Base-by-base conservation (phyloP, 805 yeast genomes). In the Scheffersomyces spartinae region DNA sequence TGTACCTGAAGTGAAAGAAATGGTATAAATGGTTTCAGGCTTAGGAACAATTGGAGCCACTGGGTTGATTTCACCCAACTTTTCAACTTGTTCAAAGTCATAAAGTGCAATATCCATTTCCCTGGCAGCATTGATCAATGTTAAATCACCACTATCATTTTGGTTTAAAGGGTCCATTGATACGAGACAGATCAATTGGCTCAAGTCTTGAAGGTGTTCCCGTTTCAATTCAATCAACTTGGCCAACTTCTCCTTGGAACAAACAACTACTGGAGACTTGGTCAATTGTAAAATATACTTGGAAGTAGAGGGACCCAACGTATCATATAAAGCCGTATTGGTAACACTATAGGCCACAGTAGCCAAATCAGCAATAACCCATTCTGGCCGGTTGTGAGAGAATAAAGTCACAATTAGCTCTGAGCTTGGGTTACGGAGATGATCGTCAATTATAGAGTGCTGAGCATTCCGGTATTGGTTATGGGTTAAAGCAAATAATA, bases 1-100 rank as follows among this genome's bases (percentile, higher is more conserved):
- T 2, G 86, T 77, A 17, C 86, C 86, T 0, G 82, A 73, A 2
- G 86, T 78, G 45, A 76, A 77, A 6, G 77, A 70, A 24, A 78
- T 67, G 10, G 85, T 74, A 43, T 70, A 72, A 17, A 43, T 27
- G 15, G 52, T 43, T 9, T 68, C 63, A 1, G 74, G 67, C 1
- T 47, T 52, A 14, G 83, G 79, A 8, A 69, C 68, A 15, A 44
- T 30, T 19, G 40, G 44, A 2, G 20, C 46, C 40, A 31, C 46
- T 40, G 21, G 63, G 51, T 25, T 34, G 5, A 33, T 26, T 47
- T 40, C 26, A 31, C 45, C 69, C 38, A 32, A 57, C 32, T 17
- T 43, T 38, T 40, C 60, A 39, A 36, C 50, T 34, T 30, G 48
- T 6, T 42, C 29, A 16, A 61, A 43, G 32, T 60, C 64, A 21